A percentile compares a stretch with the other conserved stretches of the same genome.
These are phyloP conservation scores for Zoysia matrella DNA, from an alignment of 202 grass and related monocot genomes.

Conservation along the genomic window DNA sequence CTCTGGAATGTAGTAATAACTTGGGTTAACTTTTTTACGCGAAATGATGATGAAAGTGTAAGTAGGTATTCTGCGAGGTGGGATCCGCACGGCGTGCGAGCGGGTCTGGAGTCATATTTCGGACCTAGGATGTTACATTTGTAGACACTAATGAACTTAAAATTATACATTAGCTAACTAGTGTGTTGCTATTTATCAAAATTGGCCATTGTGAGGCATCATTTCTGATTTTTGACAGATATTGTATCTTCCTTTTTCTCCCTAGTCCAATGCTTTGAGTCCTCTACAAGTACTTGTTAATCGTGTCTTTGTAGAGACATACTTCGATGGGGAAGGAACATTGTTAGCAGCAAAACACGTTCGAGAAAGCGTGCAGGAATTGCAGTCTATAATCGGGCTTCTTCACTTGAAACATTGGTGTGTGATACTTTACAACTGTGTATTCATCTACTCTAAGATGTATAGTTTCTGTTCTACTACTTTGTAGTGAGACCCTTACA, in stretches of 20 bases:
- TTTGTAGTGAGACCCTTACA: background rate
- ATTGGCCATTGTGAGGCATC: background rate
- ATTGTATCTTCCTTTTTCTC: background rate
- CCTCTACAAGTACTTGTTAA: conserved; percentile 15
- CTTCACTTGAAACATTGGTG: too few relatives aligned
- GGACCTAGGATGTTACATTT: too few relatives aligned
- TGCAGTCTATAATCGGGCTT: too few relatives aligned
- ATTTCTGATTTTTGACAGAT: conserved; percentile 8
- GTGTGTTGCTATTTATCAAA: background rate
- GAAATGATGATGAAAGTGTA: too few relatives aligned
- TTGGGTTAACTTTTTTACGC: too few relatives aligned
- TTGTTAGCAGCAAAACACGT: conserved; percentile 90
- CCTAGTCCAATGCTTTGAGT: background rate
- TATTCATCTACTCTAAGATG: background rate
- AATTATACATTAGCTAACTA: background rate
- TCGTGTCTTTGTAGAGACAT: conserved; percentile 64
- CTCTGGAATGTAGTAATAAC: too few relatives aligned
- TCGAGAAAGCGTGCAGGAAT: too few relatives aligned
- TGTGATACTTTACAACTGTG: too few relatives aligned
- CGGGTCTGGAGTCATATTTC: too few relatives aligned
- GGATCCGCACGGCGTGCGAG: too few relatives aligned
- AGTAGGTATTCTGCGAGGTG: too few relatives aligned
- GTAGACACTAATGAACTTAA: background rate
- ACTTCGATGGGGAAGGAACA: conserved; percentile 95
- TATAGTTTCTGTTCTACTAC: background rate